A percentile compares a stretch with the other conserved stretches of the same genome.
Conservation (phyloP, 371 early-diverging fungal species). For the Apophysomyces elegans region DNA sequence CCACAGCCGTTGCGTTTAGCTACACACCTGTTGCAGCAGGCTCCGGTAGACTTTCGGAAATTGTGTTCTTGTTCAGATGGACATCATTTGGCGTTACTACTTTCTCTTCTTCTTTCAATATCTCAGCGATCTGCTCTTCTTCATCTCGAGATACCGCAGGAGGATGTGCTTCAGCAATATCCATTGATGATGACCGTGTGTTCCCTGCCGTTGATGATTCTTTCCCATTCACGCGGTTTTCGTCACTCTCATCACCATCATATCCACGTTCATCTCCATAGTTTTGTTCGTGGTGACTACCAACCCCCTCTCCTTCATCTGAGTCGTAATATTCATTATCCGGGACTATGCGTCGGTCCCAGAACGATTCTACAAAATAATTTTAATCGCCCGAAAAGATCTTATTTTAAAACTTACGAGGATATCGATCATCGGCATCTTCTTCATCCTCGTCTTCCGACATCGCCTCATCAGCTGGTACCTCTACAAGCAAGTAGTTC, state of each 20-base stretch:
- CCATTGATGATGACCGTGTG: constrained; percentile 22
- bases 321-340: constrained; percentile 72
- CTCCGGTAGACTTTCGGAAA: not conserved
- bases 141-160: constrained; percentile 37
- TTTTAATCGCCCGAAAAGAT: not conserved
- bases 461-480: constrained; percentile 46
- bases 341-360: constrained; percentile 66
- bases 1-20: not conserved
- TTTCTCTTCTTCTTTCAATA: constrained; percentile 28
- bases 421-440: constrained; percentile 55
- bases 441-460: constrained; percentile 61
- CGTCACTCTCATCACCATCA: constrained; percentile 28
- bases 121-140: constrained; percentile 35
- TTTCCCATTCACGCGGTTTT: constrained; percentile 19
- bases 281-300: constrained; percentile 39
- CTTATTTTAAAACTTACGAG: constrained; percentile 32
- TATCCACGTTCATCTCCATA: constrained; percentile 26
- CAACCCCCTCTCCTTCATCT: constrained; percentile 66
- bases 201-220: constrained; percentile 11
- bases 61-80: not conserved
- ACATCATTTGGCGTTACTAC: constrained; percentile 2
- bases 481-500: constrained; percentile 29
- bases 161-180: constrained; percentile 16
- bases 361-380: constrained; percentile 43
- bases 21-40: not conserved